phyloP scores from a whole-genome alignment of 192 early-diverging fungal species.

The Coemansia sp. region DNA sequence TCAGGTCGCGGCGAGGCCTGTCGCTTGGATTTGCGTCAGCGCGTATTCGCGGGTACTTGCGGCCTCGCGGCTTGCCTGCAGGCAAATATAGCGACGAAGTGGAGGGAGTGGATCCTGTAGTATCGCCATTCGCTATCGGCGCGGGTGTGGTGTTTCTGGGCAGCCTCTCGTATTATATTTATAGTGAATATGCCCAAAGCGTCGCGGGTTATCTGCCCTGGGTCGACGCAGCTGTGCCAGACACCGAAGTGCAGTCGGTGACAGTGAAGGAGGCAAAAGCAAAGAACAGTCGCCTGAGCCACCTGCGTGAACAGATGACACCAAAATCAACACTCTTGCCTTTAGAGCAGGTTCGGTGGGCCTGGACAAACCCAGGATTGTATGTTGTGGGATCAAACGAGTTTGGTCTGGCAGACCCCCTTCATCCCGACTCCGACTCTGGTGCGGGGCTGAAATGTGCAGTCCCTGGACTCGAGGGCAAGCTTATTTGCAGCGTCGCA shows the following conservation, averaged over 20 bases:
- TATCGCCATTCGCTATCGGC: conserved; percentile 27
- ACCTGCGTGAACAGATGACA: conserved; percentile 14
- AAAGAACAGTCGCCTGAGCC: conserved; percentile 4
- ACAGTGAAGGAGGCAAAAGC: conserved; percentile 11
- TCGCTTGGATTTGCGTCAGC: neutral
- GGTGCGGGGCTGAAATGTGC: conserved; percentile 23
- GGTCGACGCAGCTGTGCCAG: neutral
- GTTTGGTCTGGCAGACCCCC: conserved; percentile 35
- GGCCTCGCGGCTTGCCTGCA: neutral
- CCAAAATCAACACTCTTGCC: conserved; percentile 24
- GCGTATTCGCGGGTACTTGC: neutral
- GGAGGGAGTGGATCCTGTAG: conserved; percentile 29
- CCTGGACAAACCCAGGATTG: conserved; percentile 43
- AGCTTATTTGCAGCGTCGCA: conserved; percentile 31
- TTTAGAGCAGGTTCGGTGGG: conserved; percentile 44
- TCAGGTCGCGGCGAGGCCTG: neutral
- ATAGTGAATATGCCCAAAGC: conserved; percentile 17
- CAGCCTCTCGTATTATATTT: conserved; percentile 32
- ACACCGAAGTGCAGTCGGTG: neutral
- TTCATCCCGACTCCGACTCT: conserved; percentile 14
- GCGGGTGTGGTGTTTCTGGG: conserved; percentile 27
- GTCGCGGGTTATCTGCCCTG: conserved; percentile 27
- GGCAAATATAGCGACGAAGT: conserved; percentile 9
- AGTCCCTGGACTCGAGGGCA: conserved; percentile 37
- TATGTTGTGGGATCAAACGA: conserved; percentile 44